Evolutionary conservation across 2,329 filamentous ascomycete genomes (phyloP).

Genomic region (Alternaria sp.): DNA sequence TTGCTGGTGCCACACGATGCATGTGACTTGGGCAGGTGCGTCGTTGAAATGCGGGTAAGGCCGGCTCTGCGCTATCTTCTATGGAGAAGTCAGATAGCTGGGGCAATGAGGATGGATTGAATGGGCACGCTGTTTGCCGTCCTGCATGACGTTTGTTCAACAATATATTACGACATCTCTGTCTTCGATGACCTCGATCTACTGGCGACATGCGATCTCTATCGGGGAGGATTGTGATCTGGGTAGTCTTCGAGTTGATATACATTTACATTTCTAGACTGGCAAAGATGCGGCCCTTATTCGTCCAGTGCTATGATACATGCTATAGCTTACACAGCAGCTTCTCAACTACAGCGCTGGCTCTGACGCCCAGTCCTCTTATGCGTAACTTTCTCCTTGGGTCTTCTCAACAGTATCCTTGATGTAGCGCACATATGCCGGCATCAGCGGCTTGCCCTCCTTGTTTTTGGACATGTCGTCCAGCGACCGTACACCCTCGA

Average conservation of each 20-base stretch:
- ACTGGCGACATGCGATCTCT: not conserved
- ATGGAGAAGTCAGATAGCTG: not conserved
- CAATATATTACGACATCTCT: not conserved
- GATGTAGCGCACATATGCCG: not conserved
- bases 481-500: constrained; percentile 4
- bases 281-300: not conserved
- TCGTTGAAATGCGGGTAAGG: not conserved
- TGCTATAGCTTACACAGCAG: not conserved
- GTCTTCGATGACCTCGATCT: not conserved
- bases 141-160: not conserved
- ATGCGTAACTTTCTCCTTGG: not conserved
- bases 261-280: not conserved
- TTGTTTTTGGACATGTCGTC: constrained; percentile 8
- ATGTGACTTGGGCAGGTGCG: not conserved
- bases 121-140: not conserved
- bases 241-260: not conserved
- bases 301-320: not conserved
- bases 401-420: constrained; percentile 2
- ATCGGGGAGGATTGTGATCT: not conserved
- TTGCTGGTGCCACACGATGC: not conserved
- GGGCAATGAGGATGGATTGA: not conserved
- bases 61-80: not conserved
- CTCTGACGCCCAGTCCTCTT: not conserved
- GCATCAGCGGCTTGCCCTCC: not conserved
- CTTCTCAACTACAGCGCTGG: not conserved